Base-by-base conservation (phyloP, 257 asterid species). In the Misopates orontium region DNA sequence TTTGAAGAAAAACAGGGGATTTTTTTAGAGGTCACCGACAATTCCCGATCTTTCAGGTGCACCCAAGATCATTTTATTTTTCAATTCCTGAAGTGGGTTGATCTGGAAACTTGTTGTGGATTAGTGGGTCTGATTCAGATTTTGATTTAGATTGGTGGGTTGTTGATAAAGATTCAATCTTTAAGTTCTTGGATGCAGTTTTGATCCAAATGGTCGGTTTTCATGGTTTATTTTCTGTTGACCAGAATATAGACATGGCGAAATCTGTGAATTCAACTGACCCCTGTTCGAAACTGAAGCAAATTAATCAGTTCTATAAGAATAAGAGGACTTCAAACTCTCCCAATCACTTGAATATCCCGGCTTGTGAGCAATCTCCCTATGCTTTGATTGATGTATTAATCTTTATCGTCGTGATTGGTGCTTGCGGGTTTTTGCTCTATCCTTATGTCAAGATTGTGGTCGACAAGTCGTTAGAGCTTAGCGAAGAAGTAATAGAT, bases 191-290 rank as follows among this genome's bases (percentile, higher is more conserved):
- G 40, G 52, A 73, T 76, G 79, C 64, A 62, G 77, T 79, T 73
- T 60, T 51, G 69, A 80, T 71, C 83, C 96, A 86, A 79, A 93
- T 93, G 99, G 84, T 93, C 90, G 74, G 75, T 86, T 81, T 85
- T 72, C 82, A 75, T 31, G 71, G 83, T 83, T 80, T 83, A 61
- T 56, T 87, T 68, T 42, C 85, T 60, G 90, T 79, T 79, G 94
- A 90, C 84, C 89, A 80, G 72, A 84, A 76, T 21, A 56, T 76
- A 64, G 76, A 56, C 50, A 87, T 89, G 96, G 74, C 91, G 57
- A 89, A 89, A 84, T 80, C 91, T 21, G 78, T 81, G 58, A 84
- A 79, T 72, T 71, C 89, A 31, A 22, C 80, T 51, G 83, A 64
- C 69, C 83, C 87, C 15, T 78, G 63, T 65, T 17, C 64, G 71